Conservation (phyloP, 2,329 filamentous ascomycete species). For the Phialophora verrucosa region DNA sequence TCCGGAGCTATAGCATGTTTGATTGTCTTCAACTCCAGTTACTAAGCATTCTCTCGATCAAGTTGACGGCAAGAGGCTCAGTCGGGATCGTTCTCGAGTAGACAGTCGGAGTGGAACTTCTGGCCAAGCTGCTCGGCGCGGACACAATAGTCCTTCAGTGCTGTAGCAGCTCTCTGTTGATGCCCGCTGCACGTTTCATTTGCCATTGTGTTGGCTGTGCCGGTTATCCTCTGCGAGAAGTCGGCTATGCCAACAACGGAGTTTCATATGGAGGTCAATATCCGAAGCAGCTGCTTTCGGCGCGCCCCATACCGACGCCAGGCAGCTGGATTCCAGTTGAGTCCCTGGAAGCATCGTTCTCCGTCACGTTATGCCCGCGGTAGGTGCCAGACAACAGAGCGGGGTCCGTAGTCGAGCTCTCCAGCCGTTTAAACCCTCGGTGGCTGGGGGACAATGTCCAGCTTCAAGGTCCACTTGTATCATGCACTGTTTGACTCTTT, state of each 20-base stretch:
- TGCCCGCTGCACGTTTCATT: not conserved
- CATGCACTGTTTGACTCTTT: conserved; percentile 77
- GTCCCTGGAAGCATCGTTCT: not conserved
- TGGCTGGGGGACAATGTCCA: not conserved
- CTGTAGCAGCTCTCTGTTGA: not conserved
- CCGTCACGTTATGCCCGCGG: not conserved
- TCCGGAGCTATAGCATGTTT: not conserved
- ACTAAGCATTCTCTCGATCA: not conserved
- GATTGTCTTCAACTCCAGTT: not conserved
- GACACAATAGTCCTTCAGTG: not conserved
- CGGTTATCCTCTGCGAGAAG: not conserved
- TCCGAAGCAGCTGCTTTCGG: not conserved
- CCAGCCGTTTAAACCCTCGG: not conserved
- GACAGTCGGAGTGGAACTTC: not conserved
- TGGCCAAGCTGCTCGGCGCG: not conserved
- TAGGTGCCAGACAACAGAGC: not conserved
- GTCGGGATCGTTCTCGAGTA: not conserved
- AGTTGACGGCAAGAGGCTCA: not conserved
- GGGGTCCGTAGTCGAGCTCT: not conserved
- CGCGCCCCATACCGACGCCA: not conserved
- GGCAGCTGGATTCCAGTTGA: not conserved
- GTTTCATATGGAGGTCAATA: not conserved
- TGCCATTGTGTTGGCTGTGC: not conserved
- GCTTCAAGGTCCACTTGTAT: conserved; percentile 34
- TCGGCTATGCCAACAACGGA: not conserved